Evolutionary conservation across 345 rosid species (phyloP).

Genomic region (Eucalyptus sp.): DNA sequence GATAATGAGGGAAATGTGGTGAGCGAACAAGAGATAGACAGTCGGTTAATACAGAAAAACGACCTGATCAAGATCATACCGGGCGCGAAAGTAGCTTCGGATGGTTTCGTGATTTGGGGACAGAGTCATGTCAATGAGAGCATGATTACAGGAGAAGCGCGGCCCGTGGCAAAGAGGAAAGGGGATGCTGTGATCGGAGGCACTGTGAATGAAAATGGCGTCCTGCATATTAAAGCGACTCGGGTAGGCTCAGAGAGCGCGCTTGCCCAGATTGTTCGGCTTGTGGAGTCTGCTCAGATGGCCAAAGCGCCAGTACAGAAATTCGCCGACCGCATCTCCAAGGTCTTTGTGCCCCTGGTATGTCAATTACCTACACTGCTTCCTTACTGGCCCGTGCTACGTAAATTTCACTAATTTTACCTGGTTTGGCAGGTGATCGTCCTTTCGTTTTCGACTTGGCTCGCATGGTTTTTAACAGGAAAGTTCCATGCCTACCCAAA

Average conservation of each 20-base stretch:
- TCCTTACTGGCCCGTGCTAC: not conserved
- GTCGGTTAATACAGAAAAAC: conserved; percentile 68
- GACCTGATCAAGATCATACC: conserved; percentile 62
- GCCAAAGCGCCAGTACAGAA: conserved; percentile 98
- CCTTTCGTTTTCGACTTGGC: conserved; percentile 78
- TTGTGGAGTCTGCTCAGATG: conserved; percentile 91
- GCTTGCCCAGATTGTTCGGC: conserved; percentile 86
- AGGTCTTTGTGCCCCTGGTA: conserved; percentile 84
- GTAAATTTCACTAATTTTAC: not conserved
- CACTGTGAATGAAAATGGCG: conserved; percentile 83
- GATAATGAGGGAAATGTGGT: conserved; percentile 53
- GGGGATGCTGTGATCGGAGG: conserved; percentile 90
- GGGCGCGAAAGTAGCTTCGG: conserved; percentile 37
- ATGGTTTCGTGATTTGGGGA: conserved; percentile 38
- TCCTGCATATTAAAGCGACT: conserved; percentile 64
- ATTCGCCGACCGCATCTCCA: conserved; percentile 84
- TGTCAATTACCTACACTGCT: not conserved
- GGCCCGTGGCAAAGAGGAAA: conserved; percentile 24
- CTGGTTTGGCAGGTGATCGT: conserved; percentile 50
- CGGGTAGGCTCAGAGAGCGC: conserved; percentile 93
- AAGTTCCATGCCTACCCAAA: conserved; percentile 68
- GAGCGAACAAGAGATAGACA: conserved; percentile 71
- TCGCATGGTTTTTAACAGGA: conserved; percentile 84
- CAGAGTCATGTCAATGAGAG: conserved; percentile 49
- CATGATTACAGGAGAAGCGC: conserved; percentile 44